Conservation (phyloP, 331 rosid species). For the Ulmus americana region DNA sequence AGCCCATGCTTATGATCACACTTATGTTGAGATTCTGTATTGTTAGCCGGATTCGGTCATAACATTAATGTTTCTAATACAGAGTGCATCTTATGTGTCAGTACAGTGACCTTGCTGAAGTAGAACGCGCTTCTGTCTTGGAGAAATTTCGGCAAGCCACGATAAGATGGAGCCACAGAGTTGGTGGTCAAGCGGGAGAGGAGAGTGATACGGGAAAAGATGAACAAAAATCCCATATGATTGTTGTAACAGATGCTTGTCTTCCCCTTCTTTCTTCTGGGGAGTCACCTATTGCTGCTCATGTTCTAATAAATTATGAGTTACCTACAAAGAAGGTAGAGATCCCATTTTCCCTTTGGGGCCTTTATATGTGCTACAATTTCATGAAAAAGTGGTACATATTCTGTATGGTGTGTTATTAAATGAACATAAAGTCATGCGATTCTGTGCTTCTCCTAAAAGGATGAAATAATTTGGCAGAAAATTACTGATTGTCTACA, state of each 20-base stretch:
- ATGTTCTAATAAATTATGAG: slow-evolving; percentile 74
- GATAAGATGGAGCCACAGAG: slow-evolving; percentile 45
- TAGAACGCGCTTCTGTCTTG: slow-evolving; percentile 53
- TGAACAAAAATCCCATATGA: slow-evolving; percentile 58
- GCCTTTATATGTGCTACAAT: background rate
- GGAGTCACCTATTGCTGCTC: slow-evolving; percentile 58
- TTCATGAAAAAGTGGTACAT: background rate
- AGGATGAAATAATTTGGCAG: background rate
- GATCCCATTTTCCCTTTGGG: slow-evolving; percentile 1
- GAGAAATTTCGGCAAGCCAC: slow-evolving; percentile 58
- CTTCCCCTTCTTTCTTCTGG: slow-evolving; percentile 79
- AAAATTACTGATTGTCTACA: no score
- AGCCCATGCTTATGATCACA: no score
- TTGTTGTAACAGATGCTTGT: slow-evolving; percentile 80
- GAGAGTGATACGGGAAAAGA: slow-evolving; percentile 45
- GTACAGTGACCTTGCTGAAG: slow-evolving; percentile 89
- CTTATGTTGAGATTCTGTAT: no score
- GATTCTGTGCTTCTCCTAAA: slow-evolving; percentile 5
- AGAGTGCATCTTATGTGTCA: slow-evolving; percentile 23
- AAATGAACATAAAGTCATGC: background rate
- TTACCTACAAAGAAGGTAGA: slow-evolving; percentile 72
- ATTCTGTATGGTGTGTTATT: background rate
- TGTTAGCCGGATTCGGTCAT: no score
- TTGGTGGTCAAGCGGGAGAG: slow-evolving; percentile 33
- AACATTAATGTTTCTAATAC: slow-evolving; percentile 10